Evolutionary conservation across 2,329 filamentous ascomycete genomes (phyloP).

Genomic region (Colletotrichum sp.): DNA sequence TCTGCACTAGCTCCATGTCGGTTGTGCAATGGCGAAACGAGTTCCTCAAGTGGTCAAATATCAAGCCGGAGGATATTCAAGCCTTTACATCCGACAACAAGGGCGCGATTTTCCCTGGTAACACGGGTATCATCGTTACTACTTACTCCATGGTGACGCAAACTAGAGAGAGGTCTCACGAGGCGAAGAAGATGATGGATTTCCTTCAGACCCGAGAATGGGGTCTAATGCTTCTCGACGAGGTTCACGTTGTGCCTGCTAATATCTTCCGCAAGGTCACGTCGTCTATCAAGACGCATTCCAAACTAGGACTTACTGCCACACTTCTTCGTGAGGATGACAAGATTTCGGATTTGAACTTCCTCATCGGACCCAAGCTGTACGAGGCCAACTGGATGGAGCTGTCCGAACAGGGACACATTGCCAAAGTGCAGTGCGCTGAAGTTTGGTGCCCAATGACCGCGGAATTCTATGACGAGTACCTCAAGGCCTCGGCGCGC

Average conservation of each 20-base stretch:
- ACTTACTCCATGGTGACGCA: constrained; percentile 99
- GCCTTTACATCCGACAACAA: constrained; percentile 96
- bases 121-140: constrained; percentile 94
- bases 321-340: constrained; percentile 96
- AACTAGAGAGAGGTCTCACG: constrained; percentile 83
- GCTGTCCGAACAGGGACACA: constrained; percentile 93
- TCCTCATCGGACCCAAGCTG: constrained; percentile 94
- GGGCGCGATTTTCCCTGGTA: constrained; percentile 77
- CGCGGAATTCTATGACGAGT: constrained; percentile 96
- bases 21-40: constrained; percentile 97
- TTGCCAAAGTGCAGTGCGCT: constrained; percentile 95
- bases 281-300: constrained; percentile 90
- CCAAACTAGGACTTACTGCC: constrained; percentile 92
- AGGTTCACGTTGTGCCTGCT: constrained; percentile 97
- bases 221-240: constrained; percentile 96
- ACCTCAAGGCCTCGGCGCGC: constrained; percentile 70
- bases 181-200: constrained; percentile 97
- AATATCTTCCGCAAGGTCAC: constrained; percentile 97
- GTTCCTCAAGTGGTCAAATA: constrained; percentile 98
- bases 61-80: constrained; percentile 87
- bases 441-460: constrained; percentile 99
- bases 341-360: constrained; percentile 97
- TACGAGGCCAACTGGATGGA: constrained; percentile 99
- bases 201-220: constrained; percentile 90
- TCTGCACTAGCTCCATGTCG: constrained; percentile 97